phyloP scores from a whole-genome alignment of 2,329 filamentous ascomycete species.

The Zymoseptoria brevis region DNA sequence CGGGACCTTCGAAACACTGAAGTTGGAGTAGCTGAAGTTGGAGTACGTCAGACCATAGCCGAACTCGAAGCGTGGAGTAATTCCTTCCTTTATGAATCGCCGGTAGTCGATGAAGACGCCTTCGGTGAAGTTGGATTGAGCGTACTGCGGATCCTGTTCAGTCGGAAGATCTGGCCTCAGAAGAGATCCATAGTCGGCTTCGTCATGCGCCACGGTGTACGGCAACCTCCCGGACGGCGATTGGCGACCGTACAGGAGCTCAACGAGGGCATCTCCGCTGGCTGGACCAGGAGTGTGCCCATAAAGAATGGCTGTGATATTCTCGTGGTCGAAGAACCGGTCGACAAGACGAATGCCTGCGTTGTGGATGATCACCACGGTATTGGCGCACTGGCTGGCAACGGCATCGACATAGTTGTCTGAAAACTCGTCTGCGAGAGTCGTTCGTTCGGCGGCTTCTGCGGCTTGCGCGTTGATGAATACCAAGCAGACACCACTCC shows the following conservation, averaged over 20 bases:
- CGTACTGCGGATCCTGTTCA: constrained; percentile 14
- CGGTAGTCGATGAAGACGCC: constrained; percentile 40
- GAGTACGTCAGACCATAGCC: constrained; percentile 40
- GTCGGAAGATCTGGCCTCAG: constrained; percentile 13
- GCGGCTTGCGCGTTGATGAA: constrained; percentile 23
- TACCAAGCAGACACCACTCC: constrained; percentile 21
- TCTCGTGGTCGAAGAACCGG: constrained; percentile 23
- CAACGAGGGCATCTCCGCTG: constrained; percentile 17
- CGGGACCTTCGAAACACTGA: constrained; percentile 3
- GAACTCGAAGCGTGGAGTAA: constrained; percentile 37
- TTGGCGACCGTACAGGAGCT: constrained; percentile 20
- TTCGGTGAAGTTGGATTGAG: constrained; percentile 28
- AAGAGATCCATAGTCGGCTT: constrained; percentile 24
- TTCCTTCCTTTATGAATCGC: constrained; percentile 34
- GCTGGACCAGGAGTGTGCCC: constrained; percentile 17
- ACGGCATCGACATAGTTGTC: constrained; percentile 21
- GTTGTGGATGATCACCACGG: constrained; percentile 42
- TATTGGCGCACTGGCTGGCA: constrained; percentile 39
- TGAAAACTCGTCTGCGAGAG: constrained; percentile 14
- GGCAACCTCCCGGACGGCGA: constrained; percentile 25
- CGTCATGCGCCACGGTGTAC: constrained; percentile 25
- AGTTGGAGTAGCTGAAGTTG: constrained; percentile 34
- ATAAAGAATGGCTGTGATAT: constrained; percentile 19
- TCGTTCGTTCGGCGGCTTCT: constrained; percentile 17
- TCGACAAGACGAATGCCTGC: constrained; percentile 27